These are phyloP conservation scores for Leptographium galeiforme DNA, from an alignment of 2,329 filamentous ascomycete genomes.

Conservation along the genomic window DNA sequence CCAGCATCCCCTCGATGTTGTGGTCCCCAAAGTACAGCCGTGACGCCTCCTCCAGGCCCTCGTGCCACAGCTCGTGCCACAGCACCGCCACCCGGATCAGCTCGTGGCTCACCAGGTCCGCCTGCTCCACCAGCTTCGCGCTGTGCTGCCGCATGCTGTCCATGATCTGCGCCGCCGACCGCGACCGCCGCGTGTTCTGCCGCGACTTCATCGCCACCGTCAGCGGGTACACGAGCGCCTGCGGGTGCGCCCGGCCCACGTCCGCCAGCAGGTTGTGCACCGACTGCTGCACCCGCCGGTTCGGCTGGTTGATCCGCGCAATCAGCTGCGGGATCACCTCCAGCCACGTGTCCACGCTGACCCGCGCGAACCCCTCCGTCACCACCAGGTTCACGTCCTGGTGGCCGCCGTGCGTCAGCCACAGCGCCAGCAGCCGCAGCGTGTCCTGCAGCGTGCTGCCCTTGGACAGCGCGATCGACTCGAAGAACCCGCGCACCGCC, in stretches of 20 bases:
- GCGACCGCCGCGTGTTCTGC: constrained; percentile 68
- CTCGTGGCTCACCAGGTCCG: constrained; percentile 88
- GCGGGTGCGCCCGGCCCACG: constrained; percentile 86
- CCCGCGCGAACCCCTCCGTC: constrained; percentile 77
- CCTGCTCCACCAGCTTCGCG: constrained; percentile 82
- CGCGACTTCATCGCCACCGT: constrained; percentile 95
- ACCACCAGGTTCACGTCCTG: constrained; percentile 79
- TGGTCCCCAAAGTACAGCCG: constrained; percentile 94
- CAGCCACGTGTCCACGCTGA: constrained; percentile 96
- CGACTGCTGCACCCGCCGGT: constrained; percentile 71
- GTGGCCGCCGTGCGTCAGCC: constrained; percentile 88
- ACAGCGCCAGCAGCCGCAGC: constrained; percentile 78
- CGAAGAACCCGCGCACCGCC: constrained; percentile 91
- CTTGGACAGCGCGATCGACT: constrained; percentile 83
- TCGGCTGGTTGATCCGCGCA: constrained; percentile 92
- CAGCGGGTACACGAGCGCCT: constrained; percentile 90
- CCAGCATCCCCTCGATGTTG: constrained; percentile 96
- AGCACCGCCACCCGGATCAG: constrained; percentile 92
- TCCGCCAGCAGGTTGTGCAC: constrained; percentile 88
- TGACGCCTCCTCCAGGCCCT: constrained; percentile 92
- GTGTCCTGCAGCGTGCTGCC: constrained; percentile 94
- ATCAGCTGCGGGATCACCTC: constrained; percentile 97
- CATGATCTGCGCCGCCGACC: constrained; percentile 89
- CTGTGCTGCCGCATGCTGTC: constrained; percentile 96
- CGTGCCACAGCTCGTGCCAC: constrained; percentile 99